Base-by-base conservation (phyloP, 202 grass and related monocot genomes). In the Hordeum pubiflorum region DNA sequence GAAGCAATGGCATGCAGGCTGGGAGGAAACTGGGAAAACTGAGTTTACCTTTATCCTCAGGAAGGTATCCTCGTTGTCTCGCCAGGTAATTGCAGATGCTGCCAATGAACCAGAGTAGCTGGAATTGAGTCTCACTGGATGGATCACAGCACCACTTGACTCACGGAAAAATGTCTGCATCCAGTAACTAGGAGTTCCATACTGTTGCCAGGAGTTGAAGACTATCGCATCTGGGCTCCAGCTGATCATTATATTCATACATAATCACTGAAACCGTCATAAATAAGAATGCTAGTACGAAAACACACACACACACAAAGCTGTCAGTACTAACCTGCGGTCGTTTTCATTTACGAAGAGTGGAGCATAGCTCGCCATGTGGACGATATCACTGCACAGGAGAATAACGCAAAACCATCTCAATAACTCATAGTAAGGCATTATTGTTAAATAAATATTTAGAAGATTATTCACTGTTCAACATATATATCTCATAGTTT, bases 181-280 rank as follows among this genome's bases (percentile, higher is more conserved):
- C 91, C 91, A 92, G 63, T 94, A 92, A 82, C 91, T 97, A 32
- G 94, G 94, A 55, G 94, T 94, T 70, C 91, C 94, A 38, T 97
- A 97, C n/a, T 88, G 75, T 43, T 94, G 87, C 84, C 89, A 83
- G 37, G 89, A 89, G 72, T 97, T 91, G 78, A 89, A 97, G 40
- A 97, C 91, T 39, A 97, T 94, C 0, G 94, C 91, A 66, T 97
- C 94, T 50, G 94, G 94, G 70, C 13, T 87, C 91, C 89, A 94
- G 4, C 94, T 97, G 86, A 74, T 86, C 60, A 48, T 65, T 63
- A n/a, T 60, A 33, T 76, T 80, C 4, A 63, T 2, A 89, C 39
- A 86, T 58, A 32, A 38, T 44, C 9, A 70, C 3, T 13, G 4
- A 17, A 29, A 54, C 61, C 9, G 10, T 26, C 44, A 65, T 31